Evolutionary conservation across 192 early-diverging fungal species (phyloP), one percentile per base, ranked within the genome.

Genomic region (Coemansia sp.): DNA sequence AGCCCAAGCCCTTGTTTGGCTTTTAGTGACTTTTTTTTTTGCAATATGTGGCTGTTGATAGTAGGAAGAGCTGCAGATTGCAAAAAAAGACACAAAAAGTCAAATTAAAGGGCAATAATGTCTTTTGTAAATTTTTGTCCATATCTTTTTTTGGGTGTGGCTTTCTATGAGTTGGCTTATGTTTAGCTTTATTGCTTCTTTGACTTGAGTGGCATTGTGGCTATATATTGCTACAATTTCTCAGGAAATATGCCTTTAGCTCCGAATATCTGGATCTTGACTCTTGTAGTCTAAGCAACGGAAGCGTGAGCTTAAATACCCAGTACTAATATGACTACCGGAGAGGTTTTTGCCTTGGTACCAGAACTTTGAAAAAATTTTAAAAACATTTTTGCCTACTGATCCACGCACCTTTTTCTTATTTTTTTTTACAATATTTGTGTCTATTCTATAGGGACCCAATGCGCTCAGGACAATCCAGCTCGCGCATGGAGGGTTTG

Each of bases 381-480:
- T 22, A 27, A 22, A 42, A 36, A n/a, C 3, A 1, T 38, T 38
- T 34, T 29, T 66, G 33, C 31, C 18, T 51, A 34, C 51, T 31
- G 29, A 41, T 60, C 22, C 4, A 2, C 60, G 7, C 42, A 18
- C 20, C 20, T 22, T 46, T 41, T 13, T 6, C n/a, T 9, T 40
- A 22, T 27, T 22, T n/a, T 24, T 65, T 34, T 34, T 6, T 49
- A 31, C 60, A 38, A 40, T 65, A 44, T 15, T 3, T 44, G 12
- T 44, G 43, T 44, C 43, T 44, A 16, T 44, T 29, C 7, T 67
- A 13, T 71, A 76, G 75, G 55, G 69, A 59, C 29, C 69, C 57
- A 33, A 76, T 76, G 75, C 75, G 65, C 20, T 46, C 62, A 46
- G 49, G 65, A 22, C 66, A 61, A 24, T 34, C 66, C 29, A 60